Conservation (phyloP, 2,329 filamentous ascomycete genomes). For the Taxawa tesnikishii region DNA sequence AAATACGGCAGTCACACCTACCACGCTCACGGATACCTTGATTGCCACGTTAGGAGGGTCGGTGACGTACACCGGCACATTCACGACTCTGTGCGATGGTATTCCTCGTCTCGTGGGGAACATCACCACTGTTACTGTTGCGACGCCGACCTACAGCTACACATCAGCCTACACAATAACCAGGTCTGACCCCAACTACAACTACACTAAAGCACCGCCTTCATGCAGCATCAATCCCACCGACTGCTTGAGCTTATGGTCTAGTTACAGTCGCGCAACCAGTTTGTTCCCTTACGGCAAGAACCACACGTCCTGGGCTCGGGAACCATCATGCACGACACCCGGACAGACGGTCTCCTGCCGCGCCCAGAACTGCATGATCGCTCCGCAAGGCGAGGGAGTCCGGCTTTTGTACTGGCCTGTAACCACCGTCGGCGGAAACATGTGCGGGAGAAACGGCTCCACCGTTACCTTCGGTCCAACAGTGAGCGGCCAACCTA, state of each 20-base stretch:
- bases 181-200: neutral
- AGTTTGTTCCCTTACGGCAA: neutral
- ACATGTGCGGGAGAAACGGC: neutral
- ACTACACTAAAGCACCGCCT: neutral
- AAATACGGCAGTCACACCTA: neutral
- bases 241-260: neutral
- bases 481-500: neutral
- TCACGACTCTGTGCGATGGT: constrained; percentile 1
- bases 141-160: neutral
- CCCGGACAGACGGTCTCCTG: neutral
- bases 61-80: neutral
- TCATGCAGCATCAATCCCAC: neutral
- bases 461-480: neutral
- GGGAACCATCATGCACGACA: neutral
- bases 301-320: neutral
- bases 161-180: neutral
- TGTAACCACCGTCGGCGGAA: neutral
- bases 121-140: neutral
- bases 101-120: neutral
- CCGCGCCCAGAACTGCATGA: neutral
- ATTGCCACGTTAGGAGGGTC: neutral
- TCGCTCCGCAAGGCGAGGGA: neutral
- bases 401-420: constrained; percentile 1
- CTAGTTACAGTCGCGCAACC: neutral
- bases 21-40: neutral